phyloP scores from a whole-genome alignment of 1,284 basidiomycete species.

The Apiotrichum akiyoshidainum region DNA sequence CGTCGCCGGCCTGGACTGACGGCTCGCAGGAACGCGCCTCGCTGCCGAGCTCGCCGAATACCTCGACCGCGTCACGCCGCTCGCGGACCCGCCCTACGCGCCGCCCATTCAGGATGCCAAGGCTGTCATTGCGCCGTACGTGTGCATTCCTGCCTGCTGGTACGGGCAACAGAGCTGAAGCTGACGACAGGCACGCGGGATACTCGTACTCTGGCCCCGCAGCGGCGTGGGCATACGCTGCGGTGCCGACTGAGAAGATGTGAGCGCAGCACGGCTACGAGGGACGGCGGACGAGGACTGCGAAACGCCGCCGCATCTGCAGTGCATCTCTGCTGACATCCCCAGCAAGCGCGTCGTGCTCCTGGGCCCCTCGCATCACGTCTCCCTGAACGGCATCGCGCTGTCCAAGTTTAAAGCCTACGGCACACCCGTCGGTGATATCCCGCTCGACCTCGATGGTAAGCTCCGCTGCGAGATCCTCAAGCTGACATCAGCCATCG shows the following conservation, averaged over 20 bases:
- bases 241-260: slow-evolving; percentile 77
- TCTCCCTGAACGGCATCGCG: slow-evolving; percentile 82
- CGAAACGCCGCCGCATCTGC: too few species aligned
- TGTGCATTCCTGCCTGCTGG: slow-evolving; percentile 7
- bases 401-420: slow-evolving; percentile 73
- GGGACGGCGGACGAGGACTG: too few species aligned
- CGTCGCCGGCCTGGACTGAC: too few species aligned
- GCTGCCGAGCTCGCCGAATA: slow-evolving; percentile 62
- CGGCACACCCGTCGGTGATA: slow-evolving; percentile 78
- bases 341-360: slow-evolving; percentile 84
- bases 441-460: slow-evolving; percentile 77
- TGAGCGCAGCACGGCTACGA: slow-evolving; percentile 49
- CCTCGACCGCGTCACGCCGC: slow-evolving; percentile 61
- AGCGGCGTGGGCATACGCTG: slow-evolving; percentile 93
- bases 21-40: slow-evolving; percentile 45
- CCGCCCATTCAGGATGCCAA: slow-evolving; percentile 74
- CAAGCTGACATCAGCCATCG: slow-evolving; percentile 57
- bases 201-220: slow-evolving; percentile 90
- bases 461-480: slow-evolving; percentile 35
- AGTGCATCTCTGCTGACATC: background rate
- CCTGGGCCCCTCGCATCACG: slow-evolving; percentile 92
- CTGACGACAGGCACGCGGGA: slow-evolving; percentile 75
- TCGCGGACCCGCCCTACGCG: slow-evolving; percentile 54
- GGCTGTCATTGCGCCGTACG: slow-evolving; percentile 94
- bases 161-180: too few species aligned